A percentile compares a stretch with the other conserved stretches of the same genome.
Evolutionary conservation across 768 basidiomycete species (phyloP).

Genomic region (Phylloporus scabripes): DNA sequence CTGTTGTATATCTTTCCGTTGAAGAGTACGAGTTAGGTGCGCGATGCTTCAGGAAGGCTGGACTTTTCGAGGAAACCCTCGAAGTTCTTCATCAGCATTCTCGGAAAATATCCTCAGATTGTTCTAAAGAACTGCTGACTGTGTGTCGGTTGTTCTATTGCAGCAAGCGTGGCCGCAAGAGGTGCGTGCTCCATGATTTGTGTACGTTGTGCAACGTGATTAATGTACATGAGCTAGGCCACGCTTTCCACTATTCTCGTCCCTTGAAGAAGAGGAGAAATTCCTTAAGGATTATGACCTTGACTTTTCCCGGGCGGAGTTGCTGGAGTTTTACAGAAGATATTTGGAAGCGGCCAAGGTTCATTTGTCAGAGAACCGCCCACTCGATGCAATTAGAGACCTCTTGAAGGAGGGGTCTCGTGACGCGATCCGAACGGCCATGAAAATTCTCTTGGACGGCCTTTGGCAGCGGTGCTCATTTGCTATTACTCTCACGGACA

Average conservation of each 20-base stretch:
- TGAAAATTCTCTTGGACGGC: slow-evolving; percentile 35
- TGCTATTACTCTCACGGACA: slow-evolving; percentile 19
- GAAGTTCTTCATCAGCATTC: slow-evolving; percentile 35
- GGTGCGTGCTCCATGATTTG: slow-evolving; percentile 6
- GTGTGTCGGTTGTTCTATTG: slow-evolving; percentile 46
- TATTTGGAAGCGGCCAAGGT: slow-evolving; percentile 48
- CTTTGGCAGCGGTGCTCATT: slow-evolving; percentile 46
- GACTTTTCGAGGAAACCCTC: slow-evolving; percentile 50
- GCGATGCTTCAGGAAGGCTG: slow-evolving; percentile 43
- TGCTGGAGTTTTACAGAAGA: slow-evolving; percentile 41
- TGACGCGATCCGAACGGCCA: slow-evolving; percentile 32
- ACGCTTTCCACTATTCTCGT: slow-evolving; percentile 44
- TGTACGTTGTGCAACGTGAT: background rate
- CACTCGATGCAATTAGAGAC: slow-evolving; percentile 41
- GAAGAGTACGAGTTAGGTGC: slow-evolving; percentile 42
- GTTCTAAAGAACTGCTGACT: slow-evolving; percentile 35
- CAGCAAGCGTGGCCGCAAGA: slow-evolving; percentile 21
- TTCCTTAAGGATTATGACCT: slow-evolving; percentile 53
- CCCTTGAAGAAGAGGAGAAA: slow-evolving; percentile 47
- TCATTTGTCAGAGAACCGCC: slow-evolving; percentile 43
- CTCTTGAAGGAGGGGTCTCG: slow-evolving; percentile 34
- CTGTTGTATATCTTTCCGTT: slow-evolving; percentile 38
- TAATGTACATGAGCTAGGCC: slow-evolving; percentile 31
- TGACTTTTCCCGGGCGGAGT: slow-evolving; percentile 40
- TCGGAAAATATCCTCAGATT: slow-evolving; percentile 25